Percentiles rank a stretch among this genome's conserved stretches.
These are phyloP conservation scores for Dioscorea alata DNA, from an alignment of 106 monocot genomes.

Conservation along the genomic window DNA sequence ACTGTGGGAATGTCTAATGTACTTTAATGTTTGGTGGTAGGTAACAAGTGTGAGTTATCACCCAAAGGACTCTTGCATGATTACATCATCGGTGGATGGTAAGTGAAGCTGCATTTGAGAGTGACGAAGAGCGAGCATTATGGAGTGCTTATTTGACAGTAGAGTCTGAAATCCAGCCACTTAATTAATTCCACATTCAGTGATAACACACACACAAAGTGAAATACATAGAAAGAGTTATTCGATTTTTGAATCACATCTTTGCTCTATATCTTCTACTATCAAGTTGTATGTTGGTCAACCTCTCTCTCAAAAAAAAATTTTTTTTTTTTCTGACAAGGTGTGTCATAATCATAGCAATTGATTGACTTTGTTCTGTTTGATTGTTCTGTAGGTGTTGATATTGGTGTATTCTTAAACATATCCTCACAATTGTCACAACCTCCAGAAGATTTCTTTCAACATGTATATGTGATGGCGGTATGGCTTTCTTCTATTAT, in stretches of 20 bases:
- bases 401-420: conserved; percentile 42
- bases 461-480: conserved; percentile 88
- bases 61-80: no score
- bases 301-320: no score
- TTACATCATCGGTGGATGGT: no score
- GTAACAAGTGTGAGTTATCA: no score
- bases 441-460: conserved; percentile 88
- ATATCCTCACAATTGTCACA: conserved; percentile 54
- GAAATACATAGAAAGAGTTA: no score
- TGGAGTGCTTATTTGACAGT: conserved; percentile 67
- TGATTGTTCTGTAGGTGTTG: conserved; percentile 41
- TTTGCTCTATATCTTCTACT: neutral
- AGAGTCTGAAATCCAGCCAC: conserved; percentile 49
- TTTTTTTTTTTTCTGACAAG: neutral
- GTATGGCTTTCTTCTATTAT: conserved; percentile 30
- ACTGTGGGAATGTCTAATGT: no score
- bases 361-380: neutral
- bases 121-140: conserved; percentile 62
- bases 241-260: no score
- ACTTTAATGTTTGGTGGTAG: no score
- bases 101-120: conserved; percentile 55
- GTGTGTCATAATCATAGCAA: neutral
- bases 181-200: conserved; percentile 26
- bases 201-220: no score
- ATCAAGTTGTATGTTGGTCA: no score